Base-by-base conservation (phyloP, 2,329 filamentous ascomycete genomes). In the Ophidiomyces ophidiicola region DNA sequence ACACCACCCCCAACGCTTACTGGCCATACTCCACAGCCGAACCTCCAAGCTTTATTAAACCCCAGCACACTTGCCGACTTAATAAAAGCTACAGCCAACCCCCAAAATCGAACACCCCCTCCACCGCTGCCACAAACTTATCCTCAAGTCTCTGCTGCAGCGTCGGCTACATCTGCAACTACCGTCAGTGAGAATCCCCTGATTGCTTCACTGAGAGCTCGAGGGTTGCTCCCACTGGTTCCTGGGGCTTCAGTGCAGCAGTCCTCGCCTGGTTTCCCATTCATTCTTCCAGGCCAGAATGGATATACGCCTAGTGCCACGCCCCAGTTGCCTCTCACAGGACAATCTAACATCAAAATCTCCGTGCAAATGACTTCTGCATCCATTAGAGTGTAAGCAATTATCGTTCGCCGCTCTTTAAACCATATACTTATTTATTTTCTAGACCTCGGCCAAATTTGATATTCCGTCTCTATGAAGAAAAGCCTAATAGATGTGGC, bases 401-500 rank as follows among this genome's bases (percentile, higher is more conserved):
- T 43, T 32, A 47, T 54, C 44, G 51, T 28, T 6, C 37, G 11
- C 15, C 3, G 20, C 32, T 23, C 3, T 14, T 21, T 34, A 33
- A 32, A 23, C 15, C n/a, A 6, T 5, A 34, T 10, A 29, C 26
- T 36, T 10, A 42, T 24, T 3, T 7, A 21, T n/a, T 25, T 7
- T 41, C 18, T 52, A 84, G 80, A 51, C 80, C 78, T 47, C 82
- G 83, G 11, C 79, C 81, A 10, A 73, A 85, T 48, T 67, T 94
- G 10, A 69, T 94, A 5, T 68, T 76, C 12, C 70, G 69, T 12
- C 71, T 96, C 6, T 88, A 93, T 55, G 83, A 88, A 44, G 76
- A 80, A 14, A 74, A 85, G 26, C 83, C 88, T 0, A 82, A 86
- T 43, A 82, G 87, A 41, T 98, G 90, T 58, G 83, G 80, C 8